These are phyloP conservation scores for Mycena rebaudengoi DNA, from an alignment of 768 basidiomycete genomes.

Conservation along the genomic window DNA sequence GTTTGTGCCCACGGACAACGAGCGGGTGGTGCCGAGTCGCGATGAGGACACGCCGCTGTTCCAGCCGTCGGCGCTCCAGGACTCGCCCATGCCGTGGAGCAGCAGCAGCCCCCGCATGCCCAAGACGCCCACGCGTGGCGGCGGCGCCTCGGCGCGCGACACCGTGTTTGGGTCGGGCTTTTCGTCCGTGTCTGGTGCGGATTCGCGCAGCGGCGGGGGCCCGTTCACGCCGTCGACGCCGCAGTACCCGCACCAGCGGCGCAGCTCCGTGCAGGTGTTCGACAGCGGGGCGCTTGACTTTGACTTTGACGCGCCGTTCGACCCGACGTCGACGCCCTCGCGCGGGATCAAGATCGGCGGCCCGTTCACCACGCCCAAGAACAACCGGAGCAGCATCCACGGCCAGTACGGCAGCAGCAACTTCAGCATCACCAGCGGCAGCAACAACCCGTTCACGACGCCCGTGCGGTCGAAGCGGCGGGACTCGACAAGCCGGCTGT, in stretches of 20 bases:
- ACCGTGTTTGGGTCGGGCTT: slow-evolving; percentile 34
- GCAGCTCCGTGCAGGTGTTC: slow-evolving; percentile 14
- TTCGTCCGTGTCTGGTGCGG: slow-evolving; percentile 41
- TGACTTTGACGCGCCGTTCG: slow-evolving; percentile 68
- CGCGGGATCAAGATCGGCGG: slow-evolving; percentile 71
- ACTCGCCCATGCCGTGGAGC: slow-evolving; percentile 63
- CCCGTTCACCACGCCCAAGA: slow-evolving; percentile 72
- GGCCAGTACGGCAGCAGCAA: too few species aligned
- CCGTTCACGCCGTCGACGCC: slow-evolving; percentile 65
- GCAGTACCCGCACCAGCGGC: slow-evolving; percentile 36
- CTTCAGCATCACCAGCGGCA: too few species aligned
- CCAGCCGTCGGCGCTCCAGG: slow-evolving; percentile 55
- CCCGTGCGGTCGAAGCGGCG: slow-evolving; percentile 57
- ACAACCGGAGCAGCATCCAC: too few species aligned
- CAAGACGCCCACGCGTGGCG: slow-evolving; percentile 22
- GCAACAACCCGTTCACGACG: slow-evolving; percentile 61
- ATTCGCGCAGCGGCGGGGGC: slow-evolving; percentile 50
- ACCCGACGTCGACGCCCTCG: slow-evolving; percentile 85
- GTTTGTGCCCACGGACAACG: slow-evolving; percentile 72
- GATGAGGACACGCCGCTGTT: slow-evolving; percentile 64
- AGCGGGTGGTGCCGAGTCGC: slow-evolving; percentile 44
- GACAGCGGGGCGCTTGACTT: slow-evolving; percentile 43
- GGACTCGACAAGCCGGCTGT: slow-evolving; percentile 34
- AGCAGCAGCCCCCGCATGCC: slow-evolving; percentile 31
- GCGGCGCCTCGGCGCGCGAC: slow-evolving; percentile 11